These are phyloP conservation scores for Petunia axillaris DNA, from an alignment of 257 asterid species.

Conservation along the genomic window DNA sequence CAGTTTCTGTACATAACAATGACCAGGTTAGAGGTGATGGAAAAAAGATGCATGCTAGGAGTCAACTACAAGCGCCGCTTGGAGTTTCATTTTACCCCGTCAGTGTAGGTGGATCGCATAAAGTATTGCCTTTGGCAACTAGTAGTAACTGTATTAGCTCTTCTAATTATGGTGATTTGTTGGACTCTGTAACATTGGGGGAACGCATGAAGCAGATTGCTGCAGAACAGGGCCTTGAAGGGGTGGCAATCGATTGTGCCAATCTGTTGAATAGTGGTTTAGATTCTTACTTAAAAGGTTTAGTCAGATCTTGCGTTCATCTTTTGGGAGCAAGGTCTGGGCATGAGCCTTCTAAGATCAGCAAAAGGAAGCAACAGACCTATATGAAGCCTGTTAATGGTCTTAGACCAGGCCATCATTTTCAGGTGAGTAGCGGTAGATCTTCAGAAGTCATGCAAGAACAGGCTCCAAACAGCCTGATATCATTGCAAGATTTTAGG, in stretches of 20 bases:
- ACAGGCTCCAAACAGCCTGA: slow-evolving; percentile 38
- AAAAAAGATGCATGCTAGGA: slow-evolving; percentile 51
- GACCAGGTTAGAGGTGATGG: slow-evolving; percentile 45
- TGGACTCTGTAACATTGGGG: slow-evolving; percentile 56
- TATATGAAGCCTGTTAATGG: slow-evolving; percentile 62
- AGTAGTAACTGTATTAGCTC: slow-evolving; percentile 48
- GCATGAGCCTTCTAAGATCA: slow-evolving; percentile 44
- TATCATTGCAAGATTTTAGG: slow-evolving; percentile 74
- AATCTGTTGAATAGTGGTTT: slow-evolving; percentile 65
- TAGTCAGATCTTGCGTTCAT: slow-evolving; percentile 65
- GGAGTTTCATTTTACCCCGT: slow-evolving; percentile 70
- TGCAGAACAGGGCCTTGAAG: slow-evolving; percentile 63
- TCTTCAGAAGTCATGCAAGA: slow-evolving; percentile 48
- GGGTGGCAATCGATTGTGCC: slow-evolving; percentile 72
- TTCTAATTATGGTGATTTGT: slow-evolving; percentile 52
- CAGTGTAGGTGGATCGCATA: slow-evolving; percentile 70
- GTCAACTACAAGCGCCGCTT: slow-evolving; percentile 73
- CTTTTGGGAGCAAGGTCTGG: slow-evolving; percentile 59
- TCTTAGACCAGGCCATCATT: slow-evolving; percentile 60
- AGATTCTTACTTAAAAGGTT: slow-evolving; percentile 70
- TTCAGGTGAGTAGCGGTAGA: slow-evolving; percentile 50
- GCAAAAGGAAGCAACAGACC: slow-evolving; percentile 40
- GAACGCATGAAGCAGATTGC: slow-evolving; percentile 82
- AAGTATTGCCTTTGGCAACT: slow-evolving; percentile 44
- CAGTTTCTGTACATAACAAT: slow-evolving; percentile 50